These are phyloP conservation scores for Mycena galericulata DNA, from an alignment of 768 basidiomycete genomes.

Conservation along the genomic window DNA sequence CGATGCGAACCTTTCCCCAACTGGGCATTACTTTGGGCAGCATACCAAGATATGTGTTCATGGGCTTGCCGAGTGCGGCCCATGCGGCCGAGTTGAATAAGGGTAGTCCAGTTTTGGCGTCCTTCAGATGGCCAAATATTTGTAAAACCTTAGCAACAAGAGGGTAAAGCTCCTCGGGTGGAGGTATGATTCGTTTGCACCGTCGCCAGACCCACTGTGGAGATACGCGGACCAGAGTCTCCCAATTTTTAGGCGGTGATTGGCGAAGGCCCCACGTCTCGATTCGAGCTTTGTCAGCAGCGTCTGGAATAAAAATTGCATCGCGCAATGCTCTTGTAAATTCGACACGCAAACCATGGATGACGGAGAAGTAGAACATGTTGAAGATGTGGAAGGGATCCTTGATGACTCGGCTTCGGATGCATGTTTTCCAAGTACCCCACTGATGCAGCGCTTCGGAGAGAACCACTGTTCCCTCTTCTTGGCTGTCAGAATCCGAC, in stretches of 20 bases:
- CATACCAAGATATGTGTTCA: too few species aligned
- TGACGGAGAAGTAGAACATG: conserved; percentile 32
- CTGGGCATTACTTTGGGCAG: too few species aligned
- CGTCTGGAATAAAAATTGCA: conserved; percentile 35
- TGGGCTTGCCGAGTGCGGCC: too few species aligned
- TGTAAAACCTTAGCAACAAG: conserved; percentile 43
- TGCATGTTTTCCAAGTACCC: neutral
- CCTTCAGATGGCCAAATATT: conserved; percentile 48
- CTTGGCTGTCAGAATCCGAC: neutral
- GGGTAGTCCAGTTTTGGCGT: conserved; percentile 41
- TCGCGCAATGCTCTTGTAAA: conserved; percentile 35
- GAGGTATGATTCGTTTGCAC: conserved; percentile 46
- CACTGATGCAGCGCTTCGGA: neutral
- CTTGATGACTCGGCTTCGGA: conserved; percentile 26
- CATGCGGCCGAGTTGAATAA: too few species aligned
- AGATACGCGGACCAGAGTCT: neutral
- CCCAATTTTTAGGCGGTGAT: neutral
- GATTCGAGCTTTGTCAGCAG: conserved; percentile 29
- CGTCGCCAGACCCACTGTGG: conserved; percentile 43
- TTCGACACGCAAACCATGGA: conserved; percentile 34
- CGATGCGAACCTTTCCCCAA: too few species aligned
- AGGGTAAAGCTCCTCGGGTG: conserved; percentile 44
- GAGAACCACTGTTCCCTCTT: neutral
- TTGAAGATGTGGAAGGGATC: conserved; percentile 36
- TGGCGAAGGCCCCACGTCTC: neutral